Percentiles rank a stretch among this genome's conserved stretches.
Conservation (phyloP, 164 flowering plant species). For the Warburgia ugandensis region DNA sequence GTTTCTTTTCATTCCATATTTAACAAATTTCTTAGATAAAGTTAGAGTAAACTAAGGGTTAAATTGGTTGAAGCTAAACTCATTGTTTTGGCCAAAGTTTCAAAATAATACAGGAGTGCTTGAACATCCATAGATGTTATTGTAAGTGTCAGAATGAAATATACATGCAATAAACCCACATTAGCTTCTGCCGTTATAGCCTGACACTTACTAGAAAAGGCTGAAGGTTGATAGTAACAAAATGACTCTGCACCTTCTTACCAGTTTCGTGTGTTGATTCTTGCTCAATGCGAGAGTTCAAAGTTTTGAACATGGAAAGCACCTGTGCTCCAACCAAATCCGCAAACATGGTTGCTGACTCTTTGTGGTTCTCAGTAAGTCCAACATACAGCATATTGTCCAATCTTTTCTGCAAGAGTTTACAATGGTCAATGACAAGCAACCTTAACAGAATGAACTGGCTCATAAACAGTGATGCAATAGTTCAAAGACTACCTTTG, state of each 20-base stretch:
- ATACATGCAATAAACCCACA: too few relatives aligned
- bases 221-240: neutral
- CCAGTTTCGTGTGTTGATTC: slow-evolving; percentile 36
- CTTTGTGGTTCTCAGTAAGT: slow-evolving; percentile 83
- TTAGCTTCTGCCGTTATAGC: too few relatives aligned
- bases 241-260: slow-evolving; percentile 3
- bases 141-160: too few relatives aligned
- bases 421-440: neutral
- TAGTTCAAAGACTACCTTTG: slow-evolving; percentile 50
- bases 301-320: slow-evolving; percentile 54
- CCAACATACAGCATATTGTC: slow-evolving; percentile 93
- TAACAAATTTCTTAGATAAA: too few relatives aligned
- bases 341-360: slow-evolving; percentile 83
- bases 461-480: neutral
- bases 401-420: slow-evolving; percentile 81
- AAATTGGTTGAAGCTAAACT: too few relatives aligned
- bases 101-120: too few relatives aligned
- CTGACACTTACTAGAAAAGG: slow-evolving; percentile 1
- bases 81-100: too few relatives aligned
- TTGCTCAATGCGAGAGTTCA: slow-evolving; percentile 23
- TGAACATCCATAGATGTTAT: too few relatives aligned
- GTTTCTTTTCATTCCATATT: too few relatives aligned
- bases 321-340: slow-evolving; percentile 87
- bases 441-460: neutral
- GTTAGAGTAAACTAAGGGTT: too few relatives aligned